Conservation (phyloP, 106 monocot genomes). For the Xerophyta viscosa region DNA sequence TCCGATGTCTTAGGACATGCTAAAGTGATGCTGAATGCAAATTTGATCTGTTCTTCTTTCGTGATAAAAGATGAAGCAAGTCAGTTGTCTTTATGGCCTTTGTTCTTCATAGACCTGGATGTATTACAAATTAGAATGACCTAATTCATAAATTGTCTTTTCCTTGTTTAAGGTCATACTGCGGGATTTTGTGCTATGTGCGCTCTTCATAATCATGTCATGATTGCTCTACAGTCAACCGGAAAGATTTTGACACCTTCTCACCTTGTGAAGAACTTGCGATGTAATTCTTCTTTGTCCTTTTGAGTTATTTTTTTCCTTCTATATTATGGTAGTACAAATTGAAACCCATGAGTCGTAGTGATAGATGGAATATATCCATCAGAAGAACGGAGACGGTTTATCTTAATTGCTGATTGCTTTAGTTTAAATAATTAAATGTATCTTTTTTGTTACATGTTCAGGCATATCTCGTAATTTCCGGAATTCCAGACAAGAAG, state of each 20-base stretch:
- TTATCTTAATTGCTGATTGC: not conserved
- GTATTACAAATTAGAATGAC: too few relatives aligned
- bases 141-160: not conserved
- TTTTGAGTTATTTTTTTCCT: not conserved
- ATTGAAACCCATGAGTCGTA: not conserved
- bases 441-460: conserved; percentile 19
- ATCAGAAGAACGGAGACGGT: not conserved
- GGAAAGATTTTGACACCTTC: conserved; percentile 85
- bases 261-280: conserved; percentile 81
- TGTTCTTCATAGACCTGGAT: not conserved
- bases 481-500: conserved; percentile 86
- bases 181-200: conserved; percentile 97
- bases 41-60: not conserved
- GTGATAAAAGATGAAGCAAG: too few relatives aligned
- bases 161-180: conserved; percentile 53
- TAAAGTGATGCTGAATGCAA: not conserved
- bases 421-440: not conserved
- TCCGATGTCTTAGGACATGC: not conserved
- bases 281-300: conserved; percentile 50
- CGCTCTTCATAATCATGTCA: conserved; percentile 95
- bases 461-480: conserved; percentile 89
- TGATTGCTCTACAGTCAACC: conserved; percentile 69
- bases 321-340: not conserved
- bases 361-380: too few relatives aligned
- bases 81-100: not conserved